Evolutionary conservation across 148 eudicot genomes (phyloP).

Genomic region (Chenopodium suecicum): DNA sequence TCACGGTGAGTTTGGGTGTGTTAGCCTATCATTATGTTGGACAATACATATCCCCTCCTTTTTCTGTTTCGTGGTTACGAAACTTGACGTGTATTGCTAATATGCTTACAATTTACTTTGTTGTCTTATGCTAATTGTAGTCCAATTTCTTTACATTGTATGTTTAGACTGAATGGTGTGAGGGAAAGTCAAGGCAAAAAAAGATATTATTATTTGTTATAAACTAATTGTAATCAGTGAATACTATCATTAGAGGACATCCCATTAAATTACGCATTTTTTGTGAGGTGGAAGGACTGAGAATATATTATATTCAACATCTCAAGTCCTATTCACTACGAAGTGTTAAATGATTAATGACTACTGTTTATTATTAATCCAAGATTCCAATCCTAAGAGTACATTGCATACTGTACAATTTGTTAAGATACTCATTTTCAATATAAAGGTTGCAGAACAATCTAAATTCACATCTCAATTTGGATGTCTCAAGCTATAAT

Average conservation of each 20-base stretch:
- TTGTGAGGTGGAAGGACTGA: not conserved
- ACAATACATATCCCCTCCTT: not conserved
- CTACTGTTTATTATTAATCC: not conserved
- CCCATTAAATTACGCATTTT: not conserved
- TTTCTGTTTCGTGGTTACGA: not conserved
- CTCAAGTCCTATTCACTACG: not conserved
- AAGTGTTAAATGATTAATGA: not conserved
- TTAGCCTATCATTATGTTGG: not conserved
- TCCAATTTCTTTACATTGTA: not conserved
- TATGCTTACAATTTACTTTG: not conserved
- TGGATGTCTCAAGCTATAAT: not conserved
- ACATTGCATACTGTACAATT: not conserved
- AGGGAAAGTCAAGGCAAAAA: not conserved
- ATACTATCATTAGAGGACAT: not conserved
- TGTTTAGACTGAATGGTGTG: not conserved
- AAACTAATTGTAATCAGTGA: not conserved
- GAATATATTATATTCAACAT: not conserved
- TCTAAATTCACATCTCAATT: not conserved
- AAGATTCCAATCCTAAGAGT: not conserved
- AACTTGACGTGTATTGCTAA: not conserved
- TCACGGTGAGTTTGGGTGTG: not conserved
- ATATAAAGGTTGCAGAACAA: not conserved
- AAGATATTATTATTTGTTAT: not conserved
- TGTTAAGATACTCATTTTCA: not conserved
- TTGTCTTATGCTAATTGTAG: too few species aligned